Percentiles rank a stretch among this genome's conserved stretches.
Evolutionary conservation across 2,329 filamentous ascomycete genomes (phyloP).

Genomic region (Xylariaceae sp.): DNA sequence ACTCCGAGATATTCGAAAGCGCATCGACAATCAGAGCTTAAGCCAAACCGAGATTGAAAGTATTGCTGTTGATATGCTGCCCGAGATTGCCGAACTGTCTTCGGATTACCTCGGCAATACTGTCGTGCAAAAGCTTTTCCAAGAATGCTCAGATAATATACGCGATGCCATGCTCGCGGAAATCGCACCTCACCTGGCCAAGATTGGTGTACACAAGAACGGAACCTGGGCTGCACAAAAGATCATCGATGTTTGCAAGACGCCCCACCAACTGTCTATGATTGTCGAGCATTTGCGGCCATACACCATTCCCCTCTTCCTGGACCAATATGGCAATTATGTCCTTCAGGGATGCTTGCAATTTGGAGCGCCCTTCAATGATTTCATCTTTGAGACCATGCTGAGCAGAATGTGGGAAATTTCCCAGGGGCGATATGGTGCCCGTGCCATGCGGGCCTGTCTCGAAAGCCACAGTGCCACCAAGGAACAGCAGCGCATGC

Average conservation of each 20-base stretch:
- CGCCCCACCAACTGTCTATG: conserved; percentile 72
- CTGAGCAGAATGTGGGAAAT: conserved; percentile 90
- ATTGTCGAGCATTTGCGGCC: conserved; percentile 81
- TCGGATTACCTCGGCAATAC: conserved; percentile 98
- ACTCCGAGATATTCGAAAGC: conserved; percentile 91
- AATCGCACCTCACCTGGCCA: conserved; percentile 87
- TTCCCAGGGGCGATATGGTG: conserved; percentile 87
- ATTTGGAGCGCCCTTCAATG: conserved; percentile 82
- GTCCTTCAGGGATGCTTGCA: conserved; percentile 95
- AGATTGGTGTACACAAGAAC: conserved; percentile 98
- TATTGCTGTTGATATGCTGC: conserved; percentile 89
- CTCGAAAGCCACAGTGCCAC: conserved; percentile 92
- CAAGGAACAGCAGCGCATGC: conserved; percentile 91
- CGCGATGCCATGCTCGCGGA: conserved; percentile 87
- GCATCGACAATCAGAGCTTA: conserved; percentile 92
- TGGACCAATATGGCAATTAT: conserved; percentile 98
- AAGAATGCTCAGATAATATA: conserved; percentile 85
- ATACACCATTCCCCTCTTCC: conserved; percentile 85
- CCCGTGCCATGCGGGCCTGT: conserved; percentile 93
- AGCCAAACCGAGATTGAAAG: conserved; percentile 84
- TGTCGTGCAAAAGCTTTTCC: conserved; percentile 98
- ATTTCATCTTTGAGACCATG: conserved; percentile 99
- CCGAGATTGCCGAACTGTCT: conserved; percentile 89
- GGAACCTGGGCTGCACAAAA: conserved; percentile 99
- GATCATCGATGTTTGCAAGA: conserved; percentile 95